phyloP scores from a whole-genome alignment of 2,329 filamentous ascomycete species.

The Aureobasidium sp. region DNA sequence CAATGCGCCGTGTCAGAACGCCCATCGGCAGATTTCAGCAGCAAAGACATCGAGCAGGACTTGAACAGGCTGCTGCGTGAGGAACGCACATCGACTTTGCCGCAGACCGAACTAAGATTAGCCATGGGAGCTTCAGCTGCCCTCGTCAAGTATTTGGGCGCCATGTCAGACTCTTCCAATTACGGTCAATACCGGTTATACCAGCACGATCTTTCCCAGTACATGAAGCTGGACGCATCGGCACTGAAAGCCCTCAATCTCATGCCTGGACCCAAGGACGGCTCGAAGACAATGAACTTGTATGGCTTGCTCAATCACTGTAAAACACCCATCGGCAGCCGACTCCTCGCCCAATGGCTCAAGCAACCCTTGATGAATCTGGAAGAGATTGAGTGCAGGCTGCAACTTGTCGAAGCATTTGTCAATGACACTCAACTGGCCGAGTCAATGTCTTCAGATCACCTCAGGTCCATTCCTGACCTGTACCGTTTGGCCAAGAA shows the following conservation, averaged over 20 bases:
- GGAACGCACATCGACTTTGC: conserved; percentile 69
- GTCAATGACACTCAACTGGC: conserved; percentile 85
- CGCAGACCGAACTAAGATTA: conserved; percentile 86
- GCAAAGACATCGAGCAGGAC: conserved; percentile 92
- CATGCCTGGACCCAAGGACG: conserved; percentile 92
- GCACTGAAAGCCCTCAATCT: conserved; percentile 90
- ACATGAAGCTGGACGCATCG: conserved; percentile 96
- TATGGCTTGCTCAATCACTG: conserved; percentile 94
- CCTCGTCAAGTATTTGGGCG: conserved; percentile 86
- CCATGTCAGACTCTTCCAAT: conserved; percentile 85
- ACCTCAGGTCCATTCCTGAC: conserved; percentile 86
- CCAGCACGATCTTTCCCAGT: conserved; percentile 92
- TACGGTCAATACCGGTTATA: conserved; percentile 97
- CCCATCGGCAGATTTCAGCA: conserved; percentile 68
- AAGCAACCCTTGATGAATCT: conserved; percentile 96
- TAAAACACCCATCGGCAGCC: conserved; percentile 89
- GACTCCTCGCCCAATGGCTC: conserved; percentile 88
- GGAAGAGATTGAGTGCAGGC: conserved; percentile 79
- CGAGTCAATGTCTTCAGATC: conserved; percentile 95
- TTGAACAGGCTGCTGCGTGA: conserved; percentile 80
- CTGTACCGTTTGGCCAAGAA: conserved; percentile 89
- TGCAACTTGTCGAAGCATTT: conserved; percentile 93
- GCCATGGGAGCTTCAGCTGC: conserved; percentile 94
- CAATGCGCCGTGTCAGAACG: conserved; percentile 84
- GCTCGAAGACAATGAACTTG: conserved; percentile 94